Percentiles rank a stretch among this genome's conserved stretches.
Evolutionary conservation across 306 rosid species (phyloP).

Genomic region (Vigna hirtella): DNA sequence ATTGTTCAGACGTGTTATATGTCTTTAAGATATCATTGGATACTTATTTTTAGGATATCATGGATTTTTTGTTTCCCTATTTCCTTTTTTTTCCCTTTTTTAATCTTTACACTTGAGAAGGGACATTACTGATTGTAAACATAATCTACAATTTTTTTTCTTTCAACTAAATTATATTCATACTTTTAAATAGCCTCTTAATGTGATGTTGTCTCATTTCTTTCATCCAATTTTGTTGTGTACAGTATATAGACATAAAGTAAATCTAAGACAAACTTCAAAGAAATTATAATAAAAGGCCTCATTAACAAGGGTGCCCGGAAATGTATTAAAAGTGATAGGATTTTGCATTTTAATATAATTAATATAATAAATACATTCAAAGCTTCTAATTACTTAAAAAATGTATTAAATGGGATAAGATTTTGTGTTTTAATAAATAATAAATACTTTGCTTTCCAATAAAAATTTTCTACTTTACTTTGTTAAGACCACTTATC

Average conservation of each 20-base stretch:
- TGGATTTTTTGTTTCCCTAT: too few relatives aligned
- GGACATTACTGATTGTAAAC: too few relatives aligned
- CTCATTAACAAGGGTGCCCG: background rate
- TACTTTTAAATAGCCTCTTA: background rate
- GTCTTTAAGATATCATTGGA: too few relatives aligned
- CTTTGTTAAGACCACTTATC: background rate
- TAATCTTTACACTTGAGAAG: too few relatives aligned
- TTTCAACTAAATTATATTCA: too few relatives aligned
- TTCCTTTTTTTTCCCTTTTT: too few relatives aligned
- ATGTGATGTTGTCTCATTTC: background rate
- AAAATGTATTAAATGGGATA: background rate
- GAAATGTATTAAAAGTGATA: background rate
- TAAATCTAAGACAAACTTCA: background rate
- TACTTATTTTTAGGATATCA: too few relatives aligned
- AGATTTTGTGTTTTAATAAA: background rate
- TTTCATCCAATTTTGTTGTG: background rate
- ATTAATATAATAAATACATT: background rate
- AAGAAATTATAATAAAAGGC: background rate
- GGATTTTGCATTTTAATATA: background rate
- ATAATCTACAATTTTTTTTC: too few relatives aligned
- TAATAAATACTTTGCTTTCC: slow-evolving; percentile 3
- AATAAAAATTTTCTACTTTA: background rate
- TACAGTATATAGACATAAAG: background rate
- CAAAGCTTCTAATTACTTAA: background rate
- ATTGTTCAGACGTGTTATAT: too few relatives aligned